Conservation (phyloP, 129 eudicot genomes). For the Tanacetum coccineum region DNA sequence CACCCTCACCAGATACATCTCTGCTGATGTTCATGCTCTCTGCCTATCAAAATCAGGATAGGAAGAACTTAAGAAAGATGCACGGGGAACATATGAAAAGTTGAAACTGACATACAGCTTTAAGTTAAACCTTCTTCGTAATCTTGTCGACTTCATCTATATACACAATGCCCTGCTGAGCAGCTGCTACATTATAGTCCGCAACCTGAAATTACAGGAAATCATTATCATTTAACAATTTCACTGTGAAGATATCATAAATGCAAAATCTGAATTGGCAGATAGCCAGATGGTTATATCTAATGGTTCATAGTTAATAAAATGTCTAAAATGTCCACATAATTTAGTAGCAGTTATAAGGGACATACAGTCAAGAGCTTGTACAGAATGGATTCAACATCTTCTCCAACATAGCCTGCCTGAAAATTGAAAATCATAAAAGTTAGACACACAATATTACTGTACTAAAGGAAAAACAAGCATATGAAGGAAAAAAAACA, state of each 20-base stretch:
- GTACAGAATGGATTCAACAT: constrained; percentile 92
- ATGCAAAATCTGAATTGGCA: no score
- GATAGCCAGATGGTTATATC: no score
- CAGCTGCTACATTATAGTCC: constrained; percentile 93
- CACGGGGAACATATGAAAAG: neutral
- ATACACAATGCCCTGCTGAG: constrained; percentile 97
- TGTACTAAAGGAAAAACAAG: neutral
- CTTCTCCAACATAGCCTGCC: constrained; percentile 99
- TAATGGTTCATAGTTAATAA: neutral
- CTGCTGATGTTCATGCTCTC: constrained; percentile 95
- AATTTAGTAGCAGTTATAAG: constrained; percentile 8
- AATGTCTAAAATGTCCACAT: neutral
- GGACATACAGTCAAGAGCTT: constrained; percentile 75
- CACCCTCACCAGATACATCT: constrained; percentile 99
- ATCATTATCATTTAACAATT: no score
- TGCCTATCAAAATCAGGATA: constrained; percentile 43
- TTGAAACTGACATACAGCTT: neutral
- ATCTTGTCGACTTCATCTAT: constrained; percentile 99
- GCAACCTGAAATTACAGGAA: constrained; percentile 55
- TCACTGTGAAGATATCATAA: no score
- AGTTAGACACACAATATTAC: neutral
- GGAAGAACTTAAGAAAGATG: neutral
- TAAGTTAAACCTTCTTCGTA: constrained; percentile 69
- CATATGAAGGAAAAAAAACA: neutral
- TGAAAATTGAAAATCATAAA: constrained; percentile 40